A percentile compares a stretch with the other conserved stretches of the same genome.
phyloP scores from a whole-genome alignment of 2,329 filamentous ascomycete genomes.

The Colletotrichum sidae region DNA sequence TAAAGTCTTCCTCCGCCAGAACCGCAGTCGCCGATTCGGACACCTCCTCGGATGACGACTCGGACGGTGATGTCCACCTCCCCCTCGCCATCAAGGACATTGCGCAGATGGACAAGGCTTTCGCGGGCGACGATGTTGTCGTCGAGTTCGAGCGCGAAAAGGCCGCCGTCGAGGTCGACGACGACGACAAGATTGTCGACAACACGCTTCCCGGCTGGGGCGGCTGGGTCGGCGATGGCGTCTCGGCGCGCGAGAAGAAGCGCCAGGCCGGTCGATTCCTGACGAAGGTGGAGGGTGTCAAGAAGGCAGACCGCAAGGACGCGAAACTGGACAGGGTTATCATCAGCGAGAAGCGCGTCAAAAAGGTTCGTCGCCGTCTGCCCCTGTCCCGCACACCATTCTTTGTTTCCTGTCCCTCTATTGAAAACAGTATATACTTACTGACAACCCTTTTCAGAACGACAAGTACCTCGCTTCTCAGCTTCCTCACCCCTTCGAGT shows the following conservation, averaged over 20 bases:
- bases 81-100: conserved; percentile 70
- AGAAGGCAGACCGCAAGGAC: conserved; percentile 82
- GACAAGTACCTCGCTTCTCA: conserved; percentile 86
- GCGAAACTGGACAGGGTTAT: conserved; percentile 86
- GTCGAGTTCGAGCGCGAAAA: conserved; percentile 87
- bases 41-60: conserved; percentile 42
- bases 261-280: conserved; percentile 72
- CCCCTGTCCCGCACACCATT: no score
- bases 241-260: conserved; percentile 77
- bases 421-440: no score
- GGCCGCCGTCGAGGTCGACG: conserved; percentile 74
- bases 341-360: conserved; percentile 89
- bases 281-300: conserved; percentile 77
- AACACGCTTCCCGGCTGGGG: conserved; percentile 96
- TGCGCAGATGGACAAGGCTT: conserved; percentile 82
- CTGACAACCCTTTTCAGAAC: conserved; percentile 65
- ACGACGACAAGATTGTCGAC: conserved; percentile 85
- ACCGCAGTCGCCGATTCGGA: not conserved
- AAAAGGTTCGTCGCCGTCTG: conserved; percentile 73
- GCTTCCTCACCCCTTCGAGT: conserved; percentile 92
- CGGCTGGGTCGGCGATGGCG: conserved; percentile 86
- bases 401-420: conserved; percentile 1
- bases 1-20: conserved; percentile 26
- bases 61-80: conserved; percentile 57
- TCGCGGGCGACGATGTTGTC: conserved; percentile 88